Evolutionary conservation across 2,329 filamentous ascomycete species (phyloP), one percentile per base, ranked within the genome.

Genomic region (Camillea tinctor): DNA sequence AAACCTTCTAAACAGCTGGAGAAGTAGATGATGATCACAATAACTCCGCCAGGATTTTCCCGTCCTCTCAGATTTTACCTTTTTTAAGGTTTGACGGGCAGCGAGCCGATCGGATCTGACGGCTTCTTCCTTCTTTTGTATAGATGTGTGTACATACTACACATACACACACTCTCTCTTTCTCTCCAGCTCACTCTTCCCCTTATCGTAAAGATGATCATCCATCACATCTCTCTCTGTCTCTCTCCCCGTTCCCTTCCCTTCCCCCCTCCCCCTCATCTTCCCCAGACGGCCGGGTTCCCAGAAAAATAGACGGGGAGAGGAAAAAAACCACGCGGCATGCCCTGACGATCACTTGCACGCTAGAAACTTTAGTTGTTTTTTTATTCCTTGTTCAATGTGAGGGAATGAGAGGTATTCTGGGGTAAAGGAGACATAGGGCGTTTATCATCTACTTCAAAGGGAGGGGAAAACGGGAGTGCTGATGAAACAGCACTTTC

Each of bases 401-500:
- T 26, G 13, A 48, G 23, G 48, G 26, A n/a, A 23, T n/a, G 26
- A 58, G 44, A 50, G 30, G 48, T 23, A 48, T 49, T 49, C 54
- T 24, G 54, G 48, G 49, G 26, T 65, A 61, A 59, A 54, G n/a
- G 56, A 30, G 57, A 54, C 54, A 59, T 55, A 51, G 44, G 44
- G 55, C 51, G 61, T 40, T 54, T 61, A 65, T 65, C 63, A 60
- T 60, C 30, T 64, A 61, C 63, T 63, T 58, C 53, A 65, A 57
- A 57, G 50, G 63, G 61, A 62, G 63, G 60, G 19, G 40, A 20
- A 26, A 51, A 30, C 17, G 24, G 51, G 19, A 2, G 55, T 11
- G 17, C 17, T 44, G 36, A n/a, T 4, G 36, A n/a, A 44, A 40
- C 17, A 44, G 2, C 36, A 44, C 36, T 15, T 44, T 6, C 36